Percentiles rank a stretch among this genome's conserved stretches.
These are phyloP conservation scores for Alternaria burnsii DNA, from an alignment of 2,329 filamentous ascomycete genomes.

Conservation along the genomic window DNA sequence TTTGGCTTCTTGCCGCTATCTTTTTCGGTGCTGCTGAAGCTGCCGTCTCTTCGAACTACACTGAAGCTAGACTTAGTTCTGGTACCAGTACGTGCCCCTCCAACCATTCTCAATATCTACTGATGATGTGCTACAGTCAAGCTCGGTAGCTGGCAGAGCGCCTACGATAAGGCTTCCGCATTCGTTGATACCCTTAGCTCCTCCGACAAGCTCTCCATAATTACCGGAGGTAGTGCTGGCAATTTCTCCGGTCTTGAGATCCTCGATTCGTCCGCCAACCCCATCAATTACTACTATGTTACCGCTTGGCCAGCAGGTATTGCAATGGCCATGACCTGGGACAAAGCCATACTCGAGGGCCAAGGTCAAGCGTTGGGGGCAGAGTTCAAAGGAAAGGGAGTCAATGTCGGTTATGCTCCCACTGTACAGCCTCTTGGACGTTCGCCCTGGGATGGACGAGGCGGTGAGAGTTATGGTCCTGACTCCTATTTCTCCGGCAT, in stretches of 20 bases:
- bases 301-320: slow-evolving; percentile 38
- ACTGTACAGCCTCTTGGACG: slow-evolving; percentile 38
- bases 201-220: slow-evolving; percentile 51
- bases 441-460: slow-evolving; percentile 1
- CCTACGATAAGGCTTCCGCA: slow-evolving; percentile 42
- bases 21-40: not conserved
- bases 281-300: slow-evolving; percentile 27
- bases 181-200: slow-evolving; percentile 50
- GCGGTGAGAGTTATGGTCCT: slow-evolving; percentile 31
- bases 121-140: not conserved
- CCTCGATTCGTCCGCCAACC: slow-evolving; percentile 18
- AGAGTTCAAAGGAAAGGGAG: slow-evolving; percentile 33
- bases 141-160: slow-evolving; percentile 22
- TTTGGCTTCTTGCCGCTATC: not conserved
- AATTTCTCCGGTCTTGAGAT: slow-evolving; percentile 14
- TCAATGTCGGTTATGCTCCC: slow-evolving; percentile 35
- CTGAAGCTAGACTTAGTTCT: not conserved
- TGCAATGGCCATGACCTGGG: slow-evolving; percentile 38
- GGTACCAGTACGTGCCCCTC: not conserved
- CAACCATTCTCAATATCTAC: not conserved
- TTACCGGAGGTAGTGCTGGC: slow-evolving; percentile 30
- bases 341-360: slow-evolving; percentile 23
- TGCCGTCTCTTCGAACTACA: not conserved
- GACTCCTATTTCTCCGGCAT: slow-evolving; percentile 31
- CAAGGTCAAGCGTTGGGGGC: slow-evolving; percentile 22